phyloP scores from a whole-genome alignment of 441 rosid species.

The Syzygium syzygioides region DNA sequence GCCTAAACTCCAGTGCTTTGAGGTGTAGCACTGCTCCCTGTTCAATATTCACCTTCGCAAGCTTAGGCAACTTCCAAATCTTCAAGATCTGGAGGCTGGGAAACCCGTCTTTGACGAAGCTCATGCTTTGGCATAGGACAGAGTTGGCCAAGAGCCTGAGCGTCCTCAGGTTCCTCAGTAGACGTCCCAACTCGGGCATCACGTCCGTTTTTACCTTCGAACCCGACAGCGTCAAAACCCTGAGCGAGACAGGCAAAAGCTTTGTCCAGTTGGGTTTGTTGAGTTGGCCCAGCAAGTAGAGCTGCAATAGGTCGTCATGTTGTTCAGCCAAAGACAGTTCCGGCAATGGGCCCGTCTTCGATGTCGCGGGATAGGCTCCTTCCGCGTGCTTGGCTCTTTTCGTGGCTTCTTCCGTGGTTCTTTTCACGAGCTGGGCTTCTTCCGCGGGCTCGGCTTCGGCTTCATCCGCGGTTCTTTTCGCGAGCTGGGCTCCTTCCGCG shows the following conservation, averaged over 20 bases:
- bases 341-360: not conserved
- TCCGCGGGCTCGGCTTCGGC: no score
- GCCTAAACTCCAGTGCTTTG: not conserved
- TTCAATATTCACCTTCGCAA: fast-evolving
- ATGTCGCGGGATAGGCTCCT: fast-evolving
- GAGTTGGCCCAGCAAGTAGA: not conserved
- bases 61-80: not conserved
- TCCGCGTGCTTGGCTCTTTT: not conserved
- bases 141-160: not conserved
- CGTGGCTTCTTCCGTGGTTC: not conserved
- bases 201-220: not conserved
- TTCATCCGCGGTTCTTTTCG: no score
- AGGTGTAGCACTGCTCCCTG: not conserved
- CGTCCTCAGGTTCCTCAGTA: not conserved
- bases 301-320: not conserved
- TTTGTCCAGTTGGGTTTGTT: not conserved
- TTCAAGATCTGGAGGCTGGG: not conserved
- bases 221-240: not conserved
- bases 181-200: not conserved
- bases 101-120: fast-evolving
- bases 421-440: no score
- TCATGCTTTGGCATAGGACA: fast-evolving
- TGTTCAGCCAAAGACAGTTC: fast-evolving
- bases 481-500: no score
- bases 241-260: not conserved